Evolutionary conservation across 176 grass and related monocot genomes (phyloP).

Genomic region (Stipa capillata): DNA sequence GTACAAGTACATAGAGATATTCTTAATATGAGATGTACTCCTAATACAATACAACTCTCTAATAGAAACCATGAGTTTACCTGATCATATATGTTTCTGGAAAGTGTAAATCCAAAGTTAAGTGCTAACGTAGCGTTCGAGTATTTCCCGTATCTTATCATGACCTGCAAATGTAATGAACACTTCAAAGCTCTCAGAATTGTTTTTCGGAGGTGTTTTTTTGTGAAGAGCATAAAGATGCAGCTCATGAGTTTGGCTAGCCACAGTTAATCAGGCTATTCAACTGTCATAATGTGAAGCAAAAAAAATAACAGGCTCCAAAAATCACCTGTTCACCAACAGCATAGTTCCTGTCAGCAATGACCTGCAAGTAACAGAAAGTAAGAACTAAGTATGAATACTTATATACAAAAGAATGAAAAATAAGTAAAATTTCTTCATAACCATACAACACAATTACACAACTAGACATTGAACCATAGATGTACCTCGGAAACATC

Average conservation of each 20-base stretch:
- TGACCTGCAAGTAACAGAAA: constrained; percentile 24
- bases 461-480: neutral
- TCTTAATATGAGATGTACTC: too few relatives aligned
- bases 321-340: constrained; percentile 66
- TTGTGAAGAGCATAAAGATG: neutral
- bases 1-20: too few relatives aligned
- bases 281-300: neutral
- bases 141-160: constrained; percentile 77
- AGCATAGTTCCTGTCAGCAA: constrained; percentile 61
- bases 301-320: neutral
- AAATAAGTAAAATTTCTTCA: neutral
- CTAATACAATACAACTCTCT: too few relatives aligned
- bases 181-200: neutral
- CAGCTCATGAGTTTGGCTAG: neutral
- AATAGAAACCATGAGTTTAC: too few relatives aligned
- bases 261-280: neutral
- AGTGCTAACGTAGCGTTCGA: constrained; percentile 60
- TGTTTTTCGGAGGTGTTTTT: neutral
- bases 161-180: constrained; percentile 48
- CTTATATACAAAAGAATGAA: neutral
- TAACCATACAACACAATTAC: neutral
- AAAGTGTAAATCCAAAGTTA: constrained; percentile 84
- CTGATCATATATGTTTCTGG: constrained; percentile 68
- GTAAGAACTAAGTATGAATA: neutral
- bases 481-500: constrained; percentile 62